Percentiles rank a stretch among this genome's conserved stretches.
Conservation (phyloP, 495 filamentous ascomycete genomes). For the Lophiostoma macrostomum region DNA sequence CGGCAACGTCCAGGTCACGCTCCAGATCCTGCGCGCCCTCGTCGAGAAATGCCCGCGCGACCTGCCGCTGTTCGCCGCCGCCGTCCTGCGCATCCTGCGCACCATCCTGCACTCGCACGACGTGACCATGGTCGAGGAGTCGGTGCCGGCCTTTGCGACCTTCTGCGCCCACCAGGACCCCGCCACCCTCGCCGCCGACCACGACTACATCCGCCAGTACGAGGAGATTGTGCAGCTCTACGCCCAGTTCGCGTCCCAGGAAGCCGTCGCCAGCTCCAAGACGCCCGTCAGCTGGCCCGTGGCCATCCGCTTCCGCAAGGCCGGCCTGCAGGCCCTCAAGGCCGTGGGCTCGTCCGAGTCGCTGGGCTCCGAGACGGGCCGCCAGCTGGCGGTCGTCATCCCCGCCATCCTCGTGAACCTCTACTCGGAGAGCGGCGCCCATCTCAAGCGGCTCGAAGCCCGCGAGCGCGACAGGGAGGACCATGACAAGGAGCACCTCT, state of each 20-base stretch:
- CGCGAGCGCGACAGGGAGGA: slow-evolving; percentile 64
- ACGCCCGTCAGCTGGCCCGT: slow-evolving; percentile 63
- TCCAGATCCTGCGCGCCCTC: slow-evolving; percentile 80
- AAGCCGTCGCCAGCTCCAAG: slow-evolving; percentile 43
- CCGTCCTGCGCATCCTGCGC: slow-evolving; percentile 73
- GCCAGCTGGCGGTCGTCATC: slow-evolving; percentile 69
- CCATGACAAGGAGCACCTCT: slow-evolving; percentile 57
- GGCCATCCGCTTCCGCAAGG: slow-evolving; percentile 77
- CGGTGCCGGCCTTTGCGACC: slow-evolving; percentile 73
- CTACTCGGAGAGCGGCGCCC: slow-evolving; percentile 69
- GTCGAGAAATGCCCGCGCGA: slow-evolving; percentile 90
- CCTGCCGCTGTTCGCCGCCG: slow-evolving; percentile 78
- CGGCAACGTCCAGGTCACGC: slow-evolving; percentile 88
- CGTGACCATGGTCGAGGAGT: slow-evolving; percentile 85
- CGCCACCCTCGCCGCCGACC: slow-evolving; percentile 74
- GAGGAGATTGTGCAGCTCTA: slow-evolving; percentile 73
- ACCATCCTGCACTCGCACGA: slow-evolving; percentile 75
- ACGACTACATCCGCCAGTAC: slow-evolving; percentile 78
- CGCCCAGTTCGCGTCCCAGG: slow-evolving; percentile 69
- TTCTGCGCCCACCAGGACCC: slow-evolving; percentile 81
- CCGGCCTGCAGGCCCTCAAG: slow-evolving; percentile 74
- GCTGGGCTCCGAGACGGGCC: slow-evolving; percentile 67
- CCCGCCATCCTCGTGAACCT: slow-evolving; percentile 83
- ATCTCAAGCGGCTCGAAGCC: slow-evolving; percentile 59
- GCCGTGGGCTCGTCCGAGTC: slow-evolving; percentile 74